phyloP scores from a whole-genome alignment of 148 eudicot species.

The Pouteria glomerata region DNA sequence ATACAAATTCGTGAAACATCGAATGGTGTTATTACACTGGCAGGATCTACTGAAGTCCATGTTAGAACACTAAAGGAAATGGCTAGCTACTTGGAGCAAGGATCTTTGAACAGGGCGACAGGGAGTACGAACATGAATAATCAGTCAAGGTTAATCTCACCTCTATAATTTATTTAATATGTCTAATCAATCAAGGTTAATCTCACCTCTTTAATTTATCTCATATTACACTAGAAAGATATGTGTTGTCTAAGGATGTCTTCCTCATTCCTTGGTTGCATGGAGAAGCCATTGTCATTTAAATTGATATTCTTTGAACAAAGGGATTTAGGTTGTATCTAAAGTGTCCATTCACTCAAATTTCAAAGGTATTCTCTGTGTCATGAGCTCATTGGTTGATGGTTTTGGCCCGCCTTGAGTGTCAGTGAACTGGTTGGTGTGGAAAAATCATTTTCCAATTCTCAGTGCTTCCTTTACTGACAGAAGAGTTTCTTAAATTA shows the following conservation, averaged over 20 bases:
- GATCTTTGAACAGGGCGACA: constrained; percentile 91
- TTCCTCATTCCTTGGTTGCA: neutral
- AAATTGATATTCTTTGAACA: neutral
- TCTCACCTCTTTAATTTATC: neutral
- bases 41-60: constrained; percentile 92
- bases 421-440: neutral
- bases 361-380: neutral
- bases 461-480: neutral
- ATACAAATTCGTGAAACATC: constrained; percentile 97
- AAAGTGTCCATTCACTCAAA: neutral
- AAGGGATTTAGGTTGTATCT: neutral
- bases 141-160: constrained; percentile 65
- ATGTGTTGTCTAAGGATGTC: neutral
- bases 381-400: neutral
- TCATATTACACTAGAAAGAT: neutral
- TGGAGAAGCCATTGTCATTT: neutral
- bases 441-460: neutral
- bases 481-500: neutral
- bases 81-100: constrained; percentile 94
- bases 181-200: constrained; percentile 88
- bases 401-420: neutral
- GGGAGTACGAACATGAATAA: constrained; percentile 99
- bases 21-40: constrained; percentile 91
- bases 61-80: constrained; percentile 87
- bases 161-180: neutral